phyloP scores from a whole-genome alignment of 2,329 filamentous ascomycete species.

The Hymenoscyphus salicellus region DNA sequence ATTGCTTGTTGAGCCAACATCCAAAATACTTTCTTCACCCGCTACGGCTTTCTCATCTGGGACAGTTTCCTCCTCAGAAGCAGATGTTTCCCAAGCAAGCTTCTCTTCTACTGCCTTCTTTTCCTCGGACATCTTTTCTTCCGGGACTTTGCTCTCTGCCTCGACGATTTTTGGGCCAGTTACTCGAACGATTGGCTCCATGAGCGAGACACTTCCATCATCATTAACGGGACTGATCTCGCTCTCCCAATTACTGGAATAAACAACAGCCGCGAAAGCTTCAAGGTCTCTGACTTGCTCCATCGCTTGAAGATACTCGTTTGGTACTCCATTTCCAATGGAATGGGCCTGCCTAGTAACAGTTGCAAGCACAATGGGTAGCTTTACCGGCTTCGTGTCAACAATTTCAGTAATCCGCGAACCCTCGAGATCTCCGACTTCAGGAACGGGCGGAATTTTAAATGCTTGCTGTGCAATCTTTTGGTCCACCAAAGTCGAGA shows the following conservation, averaged over 20 bases:
- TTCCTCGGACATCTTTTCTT: background rate
- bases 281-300: slow-evolving; percentile 74
- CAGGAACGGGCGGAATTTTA: slow-evolving; percentile 50
- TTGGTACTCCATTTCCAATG: slow-evolving; percentile 76
- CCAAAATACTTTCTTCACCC: slow-evolving; percentile 50
- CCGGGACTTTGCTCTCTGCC: slow-evolving; percentile 9
- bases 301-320: slow-evolving; percentile 70
- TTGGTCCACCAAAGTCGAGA: slow-evolving; percentile 76
- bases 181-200: background rate
- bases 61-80: slow-evolving; percentile 14
- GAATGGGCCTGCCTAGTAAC: slow-evolving; percentile 86
- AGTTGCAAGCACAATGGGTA: slow-evolving; percentile 86
- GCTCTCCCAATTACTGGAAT: slow-evolving; percentile 77
- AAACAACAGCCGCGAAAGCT: slow-evolving; percentile 82
- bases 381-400: slow-evolving; percentile 57
- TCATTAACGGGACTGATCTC: slow-evolving; percentile 48
- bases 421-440: slow-evolving; percentile 26
- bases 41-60: slow-evolving; percentile 21
- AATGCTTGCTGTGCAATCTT: slow-evolving; percentile 79
- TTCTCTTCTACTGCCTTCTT: background rate
- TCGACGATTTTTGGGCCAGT: slow-evolving; percentile 14
- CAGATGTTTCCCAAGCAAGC: slow-evolving; percentile 17
- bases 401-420: slow-evolving; percentile 50
- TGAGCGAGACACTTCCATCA: slow-evolving; percentile 18
- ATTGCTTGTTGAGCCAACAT: slow-evolving; percentile 49